Evolutionary conservation across 2,329 filamentous ascomycete genomes (phyloP).

Genomic region (Colletotrichum eleusines): DNA sequence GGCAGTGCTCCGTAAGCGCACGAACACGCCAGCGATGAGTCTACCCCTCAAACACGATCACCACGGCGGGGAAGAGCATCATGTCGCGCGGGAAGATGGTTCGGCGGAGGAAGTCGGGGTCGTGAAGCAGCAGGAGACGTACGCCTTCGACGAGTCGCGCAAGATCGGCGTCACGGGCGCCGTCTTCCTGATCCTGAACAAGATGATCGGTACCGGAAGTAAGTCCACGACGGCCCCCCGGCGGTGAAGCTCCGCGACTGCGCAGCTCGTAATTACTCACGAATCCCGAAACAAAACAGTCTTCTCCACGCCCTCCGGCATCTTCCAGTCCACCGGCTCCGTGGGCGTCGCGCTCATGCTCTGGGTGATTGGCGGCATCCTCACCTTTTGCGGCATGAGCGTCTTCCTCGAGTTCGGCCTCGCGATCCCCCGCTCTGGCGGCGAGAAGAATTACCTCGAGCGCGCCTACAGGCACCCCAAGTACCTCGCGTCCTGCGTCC

Average conservation of each 20-base stretch:
- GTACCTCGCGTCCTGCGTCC: slow-evolving; percentile 69
- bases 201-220: slow-evolving; percentile 71
- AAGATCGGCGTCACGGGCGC: slow-evolving; percentile 66
- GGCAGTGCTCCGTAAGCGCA: not conserved
- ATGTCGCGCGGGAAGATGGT: not conserved
- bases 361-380: slow-evolving; percentile 54
- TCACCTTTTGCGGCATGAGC: slow-evolving; percentile 69
- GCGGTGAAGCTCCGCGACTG: not conserved
- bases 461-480: slow-evolving; percentile 69
- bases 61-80: slow-evolving; percentile 17
- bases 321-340: slow-evolving; percentile 65
- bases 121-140: slow-evolving; percentile 47
- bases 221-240: slow-evolving; percentile 44
- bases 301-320: slow-evolving; percentile 66
- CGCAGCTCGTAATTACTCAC: slow-evolving; percentile 20
- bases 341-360: slow-evolving; percentile 59
- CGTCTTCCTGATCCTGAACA: slow-evolving; percentile 68
- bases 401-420: slow-evolving; percentile 74
- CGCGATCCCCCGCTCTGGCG: slow-evolving; percentile 71
- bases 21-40: slow-evolving; percentile 15
- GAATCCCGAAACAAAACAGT: slow-evolving; percentile 49
- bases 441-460: slow-evolving; percentile 76
- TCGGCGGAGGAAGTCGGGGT: slow-evolving; percentile 11
- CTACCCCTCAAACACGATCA: slow-evolving; percentile 28
- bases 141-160: slow-evolving; percentile 54